Evolutionary conservation across 192 early-diverging fungal species (phyloP), one percentile per base, ranked within the genome.

Genomic region (Coemansia sp.): DNA sequence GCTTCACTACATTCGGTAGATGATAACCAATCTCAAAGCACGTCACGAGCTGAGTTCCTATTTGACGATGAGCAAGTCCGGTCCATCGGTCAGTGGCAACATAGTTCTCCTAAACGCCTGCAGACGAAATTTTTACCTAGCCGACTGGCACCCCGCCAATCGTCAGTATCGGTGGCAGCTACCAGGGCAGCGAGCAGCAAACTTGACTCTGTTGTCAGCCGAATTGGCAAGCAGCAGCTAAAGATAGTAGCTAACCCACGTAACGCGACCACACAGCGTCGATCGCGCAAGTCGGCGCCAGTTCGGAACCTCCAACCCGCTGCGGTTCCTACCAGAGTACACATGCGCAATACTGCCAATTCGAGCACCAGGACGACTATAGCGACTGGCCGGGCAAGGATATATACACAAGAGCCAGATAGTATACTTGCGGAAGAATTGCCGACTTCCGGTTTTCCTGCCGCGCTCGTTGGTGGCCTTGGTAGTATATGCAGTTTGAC

Each of bases 11-110:
- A 61, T 33, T 11, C 63, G 13, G 38, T 34, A 38, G 29, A 36
- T 24, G 49, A 29, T 16, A 41, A 40, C 5, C 22, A 10, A 15
- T 36, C 34, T n/a, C 44, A 27, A 38, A 20, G 47, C 12, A 49
- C 49, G 4, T 4, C 52, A 5, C 24, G 27, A 22, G 65, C 71
- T 2, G 75, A 79, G 64, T 84, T 79, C 51, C 36, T 84, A 3
- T 84, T 84, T 68, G 82, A 84, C 43, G 77, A 84, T 1, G 74
- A 79, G 24, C 43, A 47, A 18, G 5, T 15, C 16, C 12, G 60
- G 16, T 11, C 52, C 12, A 34, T 6, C 13, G 24, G 36, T 5
- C 70, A 40, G 5, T 38, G 33, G 43, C 38, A 12, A n/a, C 57
- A 42, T 16, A n/a, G 24, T 11, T 61, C 40, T 18, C 22, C 47